phyloP scores from a whole-genome alignment of 2,329 filamentous ascomycete genomes.

The Drechslerella dactyloides region DNA sequence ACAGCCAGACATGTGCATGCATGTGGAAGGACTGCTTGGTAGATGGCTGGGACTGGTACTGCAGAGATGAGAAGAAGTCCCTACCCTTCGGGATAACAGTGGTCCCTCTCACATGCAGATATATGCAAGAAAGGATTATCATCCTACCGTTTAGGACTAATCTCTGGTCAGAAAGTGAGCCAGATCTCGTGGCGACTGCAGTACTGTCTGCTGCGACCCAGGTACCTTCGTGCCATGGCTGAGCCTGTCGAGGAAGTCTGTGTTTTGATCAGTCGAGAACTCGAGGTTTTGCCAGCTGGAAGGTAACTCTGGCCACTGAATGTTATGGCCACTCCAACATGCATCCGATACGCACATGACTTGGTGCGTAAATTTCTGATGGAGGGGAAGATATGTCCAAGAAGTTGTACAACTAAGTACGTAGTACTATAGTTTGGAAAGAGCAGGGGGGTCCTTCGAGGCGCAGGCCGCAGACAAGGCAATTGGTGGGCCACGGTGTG shows the following conservation, averaged over 20 bases:
- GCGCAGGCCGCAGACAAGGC: neutral
- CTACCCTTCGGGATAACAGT: conserved; percentile 2
- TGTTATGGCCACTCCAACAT: neutral
- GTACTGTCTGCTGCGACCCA: conserved; percentile 36
- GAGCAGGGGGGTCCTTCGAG: too few species aligned
- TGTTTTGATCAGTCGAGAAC: conserved; percentile 7
- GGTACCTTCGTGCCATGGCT: conserved; percentile 20
- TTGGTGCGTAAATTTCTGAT: neutral
- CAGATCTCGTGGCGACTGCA: conserved; percentile 19
- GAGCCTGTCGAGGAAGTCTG: conserved; percentile 13
- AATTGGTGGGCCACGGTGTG: conserved; percentile 22
- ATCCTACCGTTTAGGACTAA: neutral
- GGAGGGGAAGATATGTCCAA: neutral
- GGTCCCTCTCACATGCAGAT: conserved; percentile 6
- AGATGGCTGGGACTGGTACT: conserved; percentile 31
- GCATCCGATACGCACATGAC: neutral
- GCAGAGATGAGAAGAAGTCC: neutral
- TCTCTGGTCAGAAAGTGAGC: neutral
- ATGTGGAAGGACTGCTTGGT: conserved; percentile 13
- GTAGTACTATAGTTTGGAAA: neutral
- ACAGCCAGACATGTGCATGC: conserved; percentile 1
- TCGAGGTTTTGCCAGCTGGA: neutral
- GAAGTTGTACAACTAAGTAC: too few species aligned
- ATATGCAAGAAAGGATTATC: conserved; percentile 16
- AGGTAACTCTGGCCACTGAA: neutral